Conservation (phyloP, 176 grass and related monocot genomes). For the Phragmites australis region DNA sequence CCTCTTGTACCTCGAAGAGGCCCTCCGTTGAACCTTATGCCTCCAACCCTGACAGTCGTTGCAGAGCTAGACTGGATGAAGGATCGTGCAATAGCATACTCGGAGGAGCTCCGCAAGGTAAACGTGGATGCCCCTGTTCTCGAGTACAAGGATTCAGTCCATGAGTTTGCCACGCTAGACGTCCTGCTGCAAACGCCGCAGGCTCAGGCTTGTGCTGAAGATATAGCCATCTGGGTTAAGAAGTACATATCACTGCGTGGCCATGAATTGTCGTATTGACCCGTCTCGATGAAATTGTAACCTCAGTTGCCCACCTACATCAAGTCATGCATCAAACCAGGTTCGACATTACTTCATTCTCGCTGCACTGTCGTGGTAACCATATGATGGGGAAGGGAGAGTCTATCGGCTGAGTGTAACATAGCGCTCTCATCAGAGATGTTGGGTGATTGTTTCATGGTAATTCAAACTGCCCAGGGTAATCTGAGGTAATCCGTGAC, state of each 20-base stretch:
- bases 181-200: slow-evolving; percentile 53
- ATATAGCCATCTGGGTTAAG: slow-evolving; percentile 78
- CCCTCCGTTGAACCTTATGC: slow-evolving; percentile 62
- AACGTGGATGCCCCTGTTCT: slow-evolving; percentile 68
- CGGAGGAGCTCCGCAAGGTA: slow-evolving; percentile 64
- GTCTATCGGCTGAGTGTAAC: not conserved
- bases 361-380: not conserved
- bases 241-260: slow-evolving; percentile 75
- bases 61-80: slow-evolving; percentile 82
- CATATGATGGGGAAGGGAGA: not conserved
- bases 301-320: not conserved
- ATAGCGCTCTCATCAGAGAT: not conserved
- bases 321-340: not conserved
- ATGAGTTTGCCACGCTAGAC: slow-evolving; percentile 68
- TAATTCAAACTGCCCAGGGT: not conserved
- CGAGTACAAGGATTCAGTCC: slow-evolving; percentile 72
- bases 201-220: slow-evolving; percentile 63
- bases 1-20: slow-evolving; percentile 49
- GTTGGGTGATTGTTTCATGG: not conserved
- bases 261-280: slow-evolving; percentile 72
- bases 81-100: slow-evolving; percentile 69
- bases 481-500: not conserved
- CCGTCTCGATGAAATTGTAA: slow-evolving; percentile 9
- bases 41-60: slow-evolving; percentile 69
- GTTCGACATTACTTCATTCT: not conserved